Evolutionary conservation across 805 yeast genomes (phyloP).

Genomic region (Yamadazyma insecticola): DNA sequence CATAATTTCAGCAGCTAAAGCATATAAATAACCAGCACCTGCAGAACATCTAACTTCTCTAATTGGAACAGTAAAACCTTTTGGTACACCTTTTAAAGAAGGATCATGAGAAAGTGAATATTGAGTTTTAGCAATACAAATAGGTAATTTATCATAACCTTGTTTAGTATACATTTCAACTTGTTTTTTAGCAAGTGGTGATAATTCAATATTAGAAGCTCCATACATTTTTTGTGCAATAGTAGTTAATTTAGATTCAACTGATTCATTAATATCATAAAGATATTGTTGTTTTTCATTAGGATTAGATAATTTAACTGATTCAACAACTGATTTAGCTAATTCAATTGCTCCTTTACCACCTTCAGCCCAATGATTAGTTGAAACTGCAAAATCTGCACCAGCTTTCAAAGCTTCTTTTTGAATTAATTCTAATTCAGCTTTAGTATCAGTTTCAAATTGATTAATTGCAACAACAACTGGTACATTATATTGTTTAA

Average conservation of each 20-base stretch:
- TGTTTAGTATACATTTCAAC: conserved; percentile 63
- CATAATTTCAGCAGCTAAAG: conserved; percentile 81
- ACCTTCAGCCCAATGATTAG: conserved; percentile 95
- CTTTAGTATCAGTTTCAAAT: conserved; percentile 75
- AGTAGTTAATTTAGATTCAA: conserved; percentile 72
- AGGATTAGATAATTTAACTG: conserved; percentile 45
- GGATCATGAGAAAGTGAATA: conserved; percentile 83
- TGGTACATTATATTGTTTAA: conserved; percentile 79
- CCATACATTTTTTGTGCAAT: conserved; percentile 83
- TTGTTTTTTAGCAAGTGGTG: conserved; percentile 65
- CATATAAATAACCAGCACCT: conserved; percentile 84
- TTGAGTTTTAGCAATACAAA: conserved; percentile 84
- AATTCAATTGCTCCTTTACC: conserved; percentile 84
- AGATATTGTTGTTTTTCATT: conserved; percentile 43
- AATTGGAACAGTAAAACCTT: conserved; percentile 74
- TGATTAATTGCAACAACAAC: conserved; percentile 93
- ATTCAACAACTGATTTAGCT: conserved; percentile 78
- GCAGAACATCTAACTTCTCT: conserved; percentile 73
- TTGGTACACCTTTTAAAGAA: conserved; percentile 76
- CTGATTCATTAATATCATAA: conserved; percentile 66
- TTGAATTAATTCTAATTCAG: conserved; percentile 76
- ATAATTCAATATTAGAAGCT: conserved; percentile 65
- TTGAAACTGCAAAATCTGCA: conserved; percentile 83
- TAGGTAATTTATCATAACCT: conserved; percentile 74
- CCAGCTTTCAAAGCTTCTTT: conserved; percentile 86